Evolutionary conservation across 2,329 filamentous ascomycete genomes (phyloP).

Genomic region (Bretziella fagacearum): DNA sequence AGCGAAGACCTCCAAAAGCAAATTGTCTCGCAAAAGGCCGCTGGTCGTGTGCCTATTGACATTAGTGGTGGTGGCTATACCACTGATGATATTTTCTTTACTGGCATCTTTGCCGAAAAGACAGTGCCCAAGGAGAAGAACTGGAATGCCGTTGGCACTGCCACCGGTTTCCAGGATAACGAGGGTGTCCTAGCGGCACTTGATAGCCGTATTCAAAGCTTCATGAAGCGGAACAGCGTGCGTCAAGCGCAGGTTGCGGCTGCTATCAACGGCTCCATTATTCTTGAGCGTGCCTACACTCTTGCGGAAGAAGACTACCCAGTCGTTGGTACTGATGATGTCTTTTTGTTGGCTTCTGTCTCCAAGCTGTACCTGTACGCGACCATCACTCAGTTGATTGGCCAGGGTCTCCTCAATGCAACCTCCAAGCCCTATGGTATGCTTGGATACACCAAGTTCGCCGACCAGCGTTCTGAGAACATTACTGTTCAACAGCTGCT

Average conservation of each 20-base stretch:
- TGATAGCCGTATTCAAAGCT: constrained; percentile 9
- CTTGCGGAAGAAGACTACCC: constrained; percentile 15
- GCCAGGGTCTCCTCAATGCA: constrained; percentile 11
- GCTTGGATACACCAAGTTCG: constrained; percentile 10
- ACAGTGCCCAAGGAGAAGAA: constrained; percentile 4
- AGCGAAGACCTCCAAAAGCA: constrained; percentile 3
- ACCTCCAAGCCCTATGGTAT: constrained; percentile 9
- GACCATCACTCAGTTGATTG: constrained; percentile 13
- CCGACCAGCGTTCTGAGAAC: constrained; percentile 10
- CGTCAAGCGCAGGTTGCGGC: constrained; percentile 15
- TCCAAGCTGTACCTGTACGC: constrained; percentile 16
- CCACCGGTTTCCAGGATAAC: constrained; percentile 9
- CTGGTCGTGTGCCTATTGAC: constrained; percentile 14
- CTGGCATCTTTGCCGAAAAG: constrained; percentile 15
- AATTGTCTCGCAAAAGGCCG: constrained; percentile 10
- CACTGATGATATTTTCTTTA: constrained; percentile 9
- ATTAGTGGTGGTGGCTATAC: constrained; percentile 13
- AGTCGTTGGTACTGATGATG: constrained; percentile 11
- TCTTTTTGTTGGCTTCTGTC: constrained; percentile 15
- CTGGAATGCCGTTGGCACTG: constrained; percentile 9
- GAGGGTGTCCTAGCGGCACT: not conserved
- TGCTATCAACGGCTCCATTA: constrained; percentile 7
- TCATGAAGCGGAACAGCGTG: constrained; percentile 15
- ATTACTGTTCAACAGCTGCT: constrained; percentile 15
- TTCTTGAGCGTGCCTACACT: constrained; percentile 15